Evolutionary conservation across 805 yeast genomes (phyloP).

Genomic region (Yamadazyma phyllophila): DNA sequence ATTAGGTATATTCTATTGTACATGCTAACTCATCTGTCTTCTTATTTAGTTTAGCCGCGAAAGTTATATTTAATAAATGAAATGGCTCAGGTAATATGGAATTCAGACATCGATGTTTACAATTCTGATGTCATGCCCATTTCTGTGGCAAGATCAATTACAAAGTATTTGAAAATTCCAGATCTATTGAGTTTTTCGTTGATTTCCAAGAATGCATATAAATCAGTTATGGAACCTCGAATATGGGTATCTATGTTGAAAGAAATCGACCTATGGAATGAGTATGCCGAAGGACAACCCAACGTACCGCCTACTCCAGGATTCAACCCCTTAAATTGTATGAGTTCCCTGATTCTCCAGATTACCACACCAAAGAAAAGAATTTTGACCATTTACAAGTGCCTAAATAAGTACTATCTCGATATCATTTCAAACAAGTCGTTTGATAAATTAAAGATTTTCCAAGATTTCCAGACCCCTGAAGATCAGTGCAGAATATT

Average conservation of each 20-base stretch:
- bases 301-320: slow-evolving; percentile 1
- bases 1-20: neutral
- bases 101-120: slow-evolving; percentile 45
- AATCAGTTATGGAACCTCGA: slow-evolving; percentile 36
- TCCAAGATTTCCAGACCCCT: slow-evolving; percentile 47
- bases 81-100: slow-evolving; percentile 48
- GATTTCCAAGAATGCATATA: slow-evolving; percentile 37
- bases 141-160: slow-evolving; percentile 34
- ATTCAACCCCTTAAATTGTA: slow-evolving; percentile 34
- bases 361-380: slow-evolving; percentile 37
- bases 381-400: slow-evolving; percentile 35
- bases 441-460: slow-evolving; percentile 44
- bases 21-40: slow-evolving; percentile 7
- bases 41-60: slow-evolving; percentile 1
- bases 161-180: slow-evolving; percentile 32
- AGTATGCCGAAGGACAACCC: slow-evolving; percentile 15
- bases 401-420: slow-evolving; percentile 43
- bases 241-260: slow-evolving; percentile 38
- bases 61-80: neutral
- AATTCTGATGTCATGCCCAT: slow-evolving; percentile 37
- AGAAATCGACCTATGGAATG: slow-evolving; percentile 37
- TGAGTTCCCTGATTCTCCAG: slow-evolving; percentile 24
- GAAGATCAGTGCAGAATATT: slow-evolving; percentile 50
- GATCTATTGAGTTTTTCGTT: slow-evolving; percentile 40
- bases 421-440: slow-evolving; percentile 43